Conservation (phyloP, 2,329 filamentous ascomycete genomes). For the Fusarium sp. region DNA sequence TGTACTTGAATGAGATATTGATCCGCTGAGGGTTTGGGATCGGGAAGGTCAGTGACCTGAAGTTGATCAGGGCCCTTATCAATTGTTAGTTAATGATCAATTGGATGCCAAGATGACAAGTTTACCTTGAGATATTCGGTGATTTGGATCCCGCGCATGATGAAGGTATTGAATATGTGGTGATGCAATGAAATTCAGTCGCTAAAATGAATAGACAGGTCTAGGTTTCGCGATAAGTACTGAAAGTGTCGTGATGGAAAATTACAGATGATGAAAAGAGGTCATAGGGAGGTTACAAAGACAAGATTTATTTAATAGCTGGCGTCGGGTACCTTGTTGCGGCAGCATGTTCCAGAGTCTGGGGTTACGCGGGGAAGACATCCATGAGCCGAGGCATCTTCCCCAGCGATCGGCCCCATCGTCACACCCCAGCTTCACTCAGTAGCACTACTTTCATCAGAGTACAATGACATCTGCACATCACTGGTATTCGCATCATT, state of each 20-base stretch:
- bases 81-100: neutral
- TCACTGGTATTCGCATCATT: neutral
- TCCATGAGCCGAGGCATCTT: constrained; percentile 47
- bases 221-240: neutral
- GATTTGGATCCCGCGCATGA: constrained; percentile 81
- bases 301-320: constrained; percentile 30
- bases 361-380: constrained; percentile 41
- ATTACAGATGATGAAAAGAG: neutral
- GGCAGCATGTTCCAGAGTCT: constrained; percentile 18
- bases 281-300: neutral
- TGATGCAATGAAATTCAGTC: neutral
- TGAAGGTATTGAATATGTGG: constrained; percentile 45
- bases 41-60: constrained; percentile 77
- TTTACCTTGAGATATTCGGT: constrained; percentile 79
- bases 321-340: constrained; percentile 27
- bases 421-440: neutral
- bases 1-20: constrained; percentile 91
- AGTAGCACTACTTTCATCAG: neutral
- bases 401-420: constrained; percentile 22
- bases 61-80: constrained; percentile 83
- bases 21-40: constrained; percentile 75
- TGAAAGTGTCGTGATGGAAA: neutral
- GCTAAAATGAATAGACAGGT: neutral
- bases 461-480: too few species aligned
- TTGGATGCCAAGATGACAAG: neutral